Base-by-base conservation (phyloP, 371 early-diverging fungal genomes). In the Aphelidium insulamus region DNA sequence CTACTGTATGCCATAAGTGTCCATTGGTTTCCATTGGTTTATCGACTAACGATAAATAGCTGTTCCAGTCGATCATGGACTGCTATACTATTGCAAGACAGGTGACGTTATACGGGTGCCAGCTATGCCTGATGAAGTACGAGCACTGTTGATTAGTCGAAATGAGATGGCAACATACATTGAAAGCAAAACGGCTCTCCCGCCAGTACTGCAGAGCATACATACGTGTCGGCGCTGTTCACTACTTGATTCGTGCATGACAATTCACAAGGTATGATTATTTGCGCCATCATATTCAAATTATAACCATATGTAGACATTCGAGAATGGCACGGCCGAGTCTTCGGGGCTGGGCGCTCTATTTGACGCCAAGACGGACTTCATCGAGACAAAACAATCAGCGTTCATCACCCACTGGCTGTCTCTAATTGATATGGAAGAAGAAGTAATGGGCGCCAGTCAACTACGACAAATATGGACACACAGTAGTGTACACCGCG, bases 341-440 rank as follows among this genome's bases (percentile, higher is more conserved):
- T 48, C 72, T 0, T 54, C 66, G 26, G 70, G 73, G 0, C 40
- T 69, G 10, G 63, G 51, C 9, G 40, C 43, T 0, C 39, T 71
- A 21, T 83, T 78, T 49, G 59, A 69, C 2, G 43, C 58, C n/a
- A 50, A 40, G 11, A 71, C 66, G 8, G 37, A 12, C 30, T 53
- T 11, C 8, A 34, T 7, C 21, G 10, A 1, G 37, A 14, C 2
- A 16, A n/a, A n/a, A n/a, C n/a, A n/a, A n/a, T n/a, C 58, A 9
- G 46, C 32, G 11, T 92, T 94, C 44, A 68, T 82, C 33, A 54
- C 56, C 9, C 52, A 69, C 15, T 92, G 94, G 94, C 67, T 75
- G 40, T 41, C 46, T 3, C 38, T 90, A 11, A 47, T 94, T 15
- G 59, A 70, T 7, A 32, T 69, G 33, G 94, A 94, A 37, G 86